Conservation (phyloP, 257 asterid genomes). For the Nicotiana tabacum region DNA sequence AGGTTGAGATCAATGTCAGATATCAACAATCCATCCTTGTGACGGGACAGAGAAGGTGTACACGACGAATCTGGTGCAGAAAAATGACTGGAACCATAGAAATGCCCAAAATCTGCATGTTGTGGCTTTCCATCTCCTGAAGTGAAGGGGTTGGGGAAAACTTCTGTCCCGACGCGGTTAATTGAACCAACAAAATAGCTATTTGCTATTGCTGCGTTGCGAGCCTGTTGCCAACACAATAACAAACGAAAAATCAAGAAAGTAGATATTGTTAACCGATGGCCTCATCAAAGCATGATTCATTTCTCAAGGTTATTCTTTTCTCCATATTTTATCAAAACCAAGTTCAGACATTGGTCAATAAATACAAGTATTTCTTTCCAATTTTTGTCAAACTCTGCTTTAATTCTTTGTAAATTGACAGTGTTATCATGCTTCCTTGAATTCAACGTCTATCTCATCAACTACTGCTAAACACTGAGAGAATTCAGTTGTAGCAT, state of each 20-base stretch:
- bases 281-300: neutral
- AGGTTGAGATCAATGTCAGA: constrained; percentile 86
- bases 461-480: neutral
- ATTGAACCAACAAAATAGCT: constrained; percentile 83
- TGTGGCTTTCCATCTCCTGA: constrained; percentile 95
- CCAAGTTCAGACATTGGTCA: constrained; percentile 1
- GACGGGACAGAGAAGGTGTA: constrained; percentile 76
- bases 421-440: neutral
- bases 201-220: constrained; percentile 92
- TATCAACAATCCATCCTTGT: constrained; percentile 69
- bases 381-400: neutral
- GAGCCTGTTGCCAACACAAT: constrained; percentile 55
- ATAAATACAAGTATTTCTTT: neutral
- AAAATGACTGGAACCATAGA: constrained; percentile 86
- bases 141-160: constrained; percentile 83
- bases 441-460: neutral
- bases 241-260: neutral
- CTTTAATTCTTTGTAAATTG: neutral
- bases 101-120: constrained; percentile 86
- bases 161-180: constrained; percentile 88
- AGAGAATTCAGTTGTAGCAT: neutral
- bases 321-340: neutral
- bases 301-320: neutral
- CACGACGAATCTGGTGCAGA: constrained; percentile 94
- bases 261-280: neutral